A percentile compares a stretch with the other conserved stretches of the same genome.
Conservation (phyloP, 208 protist genomes). For the Phytomonas sp. region DNA sequence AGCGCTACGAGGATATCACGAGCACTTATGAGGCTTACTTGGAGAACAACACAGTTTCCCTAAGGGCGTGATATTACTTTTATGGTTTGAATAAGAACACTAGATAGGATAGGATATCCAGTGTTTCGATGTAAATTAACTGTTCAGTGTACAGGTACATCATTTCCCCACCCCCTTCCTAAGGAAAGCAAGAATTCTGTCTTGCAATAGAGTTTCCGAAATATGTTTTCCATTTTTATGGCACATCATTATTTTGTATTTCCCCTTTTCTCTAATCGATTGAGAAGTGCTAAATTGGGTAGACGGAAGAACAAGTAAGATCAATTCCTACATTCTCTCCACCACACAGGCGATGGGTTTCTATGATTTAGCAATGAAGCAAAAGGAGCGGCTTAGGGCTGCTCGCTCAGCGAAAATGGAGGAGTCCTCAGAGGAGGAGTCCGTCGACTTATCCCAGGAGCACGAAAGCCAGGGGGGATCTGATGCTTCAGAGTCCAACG, state of each 20-base stretch:
- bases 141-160: not conserved
- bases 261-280: not conserved
- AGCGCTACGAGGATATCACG: slow-evolving; percentile 53
- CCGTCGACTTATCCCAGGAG: slow-evolving; percentile 7
- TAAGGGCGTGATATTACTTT: not conserved
- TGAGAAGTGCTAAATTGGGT: not conserved
- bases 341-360: slow-evolving; percentile 32
- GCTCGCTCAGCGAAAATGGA: slow-evolving; percentile 12
- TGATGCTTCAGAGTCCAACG: slow-evolving; percentile 1
- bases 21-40: slow-evolving; percentile 82
- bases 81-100: not conserved
- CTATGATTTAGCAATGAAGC: slow-evolving; percentile 52
- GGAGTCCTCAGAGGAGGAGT: slow-evolving; percentile 12
- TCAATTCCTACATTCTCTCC: not conserved
- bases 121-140: not conserved
- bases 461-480: slow-evolving; percentile 10
- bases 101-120: not conserved
- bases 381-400: slow-evolving; percentile 29
- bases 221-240: not conserved
- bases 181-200: not conserved
- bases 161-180: not conserved
- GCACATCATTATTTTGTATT: not conserved
- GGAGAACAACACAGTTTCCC: slow-evolving; percentile 57
- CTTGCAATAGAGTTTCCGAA: not conserved
- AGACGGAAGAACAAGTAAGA: not conserved